A percentile compares a stretch with the other conserved stretches of the same genome.
These are phyloP conservation scores for Biscutella auriculata DNA, from an alignment of 441 rosid genomes.

Conservation along the genomic window DNA sequence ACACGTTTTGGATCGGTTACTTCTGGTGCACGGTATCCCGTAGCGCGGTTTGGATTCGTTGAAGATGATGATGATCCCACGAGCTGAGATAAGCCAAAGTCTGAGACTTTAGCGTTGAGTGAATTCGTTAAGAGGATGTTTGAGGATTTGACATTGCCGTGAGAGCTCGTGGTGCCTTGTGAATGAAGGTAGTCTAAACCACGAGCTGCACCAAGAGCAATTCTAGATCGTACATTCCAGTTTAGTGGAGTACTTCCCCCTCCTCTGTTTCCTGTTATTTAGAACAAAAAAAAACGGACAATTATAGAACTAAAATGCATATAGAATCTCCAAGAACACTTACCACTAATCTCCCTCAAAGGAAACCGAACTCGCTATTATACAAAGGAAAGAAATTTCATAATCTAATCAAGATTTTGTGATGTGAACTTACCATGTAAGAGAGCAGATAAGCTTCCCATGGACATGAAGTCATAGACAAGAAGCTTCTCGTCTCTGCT, in stretches of 20 bases:
- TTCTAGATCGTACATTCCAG: slow-evolving; percentile 65
- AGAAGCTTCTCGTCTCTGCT: slow-evolving; percentile 93
- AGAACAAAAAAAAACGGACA: no score
- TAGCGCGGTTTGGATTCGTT: slow-evolving; percentile 49
- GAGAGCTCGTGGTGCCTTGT: slow-evolving; percentile 63
- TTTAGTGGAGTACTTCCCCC: slow-evolving; percentile 70
- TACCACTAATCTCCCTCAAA: no score
- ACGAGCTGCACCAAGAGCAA: slow-evolving; percentile 77
- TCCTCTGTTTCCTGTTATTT: slow-evolving; percentile 97
- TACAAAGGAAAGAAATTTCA: no score
- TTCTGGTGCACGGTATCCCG: slow-evolving; percentile 92
- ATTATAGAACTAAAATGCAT: no score
- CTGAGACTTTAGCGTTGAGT: slow-evolving; percentile 70
- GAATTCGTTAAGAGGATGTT: slow-evolving; percentile 71
- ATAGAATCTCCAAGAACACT: no score
- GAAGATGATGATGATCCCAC: slow-evolving; percentile 44
- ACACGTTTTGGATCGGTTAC: slow-evolving; percentile 80
- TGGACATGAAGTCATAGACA: slow-evolving; percentile 86
- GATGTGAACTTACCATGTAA: no score
- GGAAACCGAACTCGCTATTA: no score
- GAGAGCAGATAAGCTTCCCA: slow-evolving; percentile 96
- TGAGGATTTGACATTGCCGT: slow-evolving; percentile 86
- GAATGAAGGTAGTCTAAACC: slow-evolving; percentile 80
- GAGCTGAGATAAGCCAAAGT: slow-evolving; percentile 77
- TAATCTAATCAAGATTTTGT: no score